These are phyloP conservation scores for Quercus lobata DNA, from an alignment of 331 rosid genomes.

Conservation along the genomic window DNA sequence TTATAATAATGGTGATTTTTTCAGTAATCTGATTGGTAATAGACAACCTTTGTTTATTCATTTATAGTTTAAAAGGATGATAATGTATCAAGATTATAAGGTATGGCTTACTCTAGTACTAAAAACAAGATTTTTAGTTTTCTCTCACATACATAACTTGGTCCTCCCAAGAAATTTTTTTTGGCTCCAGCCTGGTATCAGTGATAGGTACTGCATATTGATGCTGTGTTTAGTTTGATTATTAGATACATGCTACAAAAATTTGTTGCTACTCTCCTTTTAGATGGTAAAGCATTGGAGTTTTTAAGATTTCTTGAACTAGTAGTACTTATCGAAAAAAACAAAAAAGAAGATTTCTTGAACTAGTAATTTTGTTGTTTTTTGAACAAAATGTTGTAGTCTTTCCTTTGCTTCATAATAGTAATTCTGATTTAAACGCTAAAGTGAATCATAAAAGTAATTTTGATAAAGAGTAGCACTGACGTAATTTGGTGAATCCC, in stretches of 20 bases:
- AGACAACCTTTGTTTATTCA: too few relatives aligned
- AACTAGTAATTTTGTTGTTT: not conserved
- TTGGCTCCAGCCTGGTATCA: not conserved
- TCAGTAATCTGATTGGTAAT: too few relatives aligned
- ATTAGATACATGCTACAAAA: not conserved
- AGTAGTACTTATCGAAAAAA: too few relatives aligned
- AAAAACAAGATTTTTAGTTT: too few relatives aligned
- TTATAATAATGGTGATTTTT: too few relatives aligned
- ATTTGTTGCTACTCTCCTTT: not conserved
- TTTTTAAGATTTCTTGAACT: not conserved
- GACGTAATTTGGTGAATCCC: not conserved
- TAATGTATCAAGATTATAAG: too few relatives aligned
- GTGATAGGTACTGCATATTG: not conserved
- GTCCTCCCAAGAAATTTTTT: too few relatives aligned
- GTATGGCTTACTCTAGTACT: too few relatives aligned
- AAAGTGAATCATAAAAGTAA: not conserved
- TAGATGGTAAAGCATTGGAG: not conserved
- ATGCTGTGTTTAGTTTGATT: not conserved
- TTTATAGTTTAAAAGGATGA: too few relatives aligned
- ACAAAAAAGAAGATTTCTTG: not conserved
- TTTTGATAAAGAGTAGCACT: not conserved
- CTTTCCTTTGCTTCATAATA: not conserved
- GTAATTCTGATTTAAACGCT: not conserved
- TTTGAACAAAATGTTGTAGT: not conserved
- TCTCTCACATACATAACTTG: too few relatives aligned